phyloP scores from a whole-genome alignment of 345 rosid species.

The Boechera divaricarpa region DNA sequence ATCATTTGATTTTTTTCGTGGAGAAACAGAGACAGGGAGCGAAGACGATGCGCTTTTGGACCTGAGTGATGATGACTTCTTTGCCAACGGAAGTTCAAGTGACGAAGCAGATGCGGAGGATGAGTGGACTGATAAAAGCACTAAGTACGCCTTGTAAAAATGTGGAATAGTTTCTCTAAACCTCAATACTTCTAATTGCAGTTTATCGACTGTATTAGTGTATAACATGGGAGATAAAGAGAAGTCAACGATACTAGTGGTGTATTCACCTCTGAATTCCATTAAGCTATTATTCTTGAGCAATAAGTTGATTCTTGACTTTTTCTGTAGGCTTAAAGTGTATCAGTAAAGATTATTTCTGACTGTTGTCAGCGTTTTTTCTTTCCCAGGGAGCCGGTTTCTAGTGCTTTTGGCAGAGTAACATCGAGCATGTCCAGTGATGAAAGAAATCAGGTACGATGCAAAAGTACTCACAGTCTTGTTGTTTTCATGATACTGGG shows the following conservation, averaged over 20 bases:
- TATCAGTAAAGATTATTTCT: neutral
- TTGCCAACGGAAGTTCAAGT: constrained; percentile 77
- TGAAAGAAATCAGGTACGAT: constrained; percentile 9
- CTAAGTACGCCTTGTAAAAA: neutral
- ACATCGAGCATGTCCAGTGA: constrained; percentile 8
- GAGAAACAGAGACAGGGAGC: constrained; percentile 80
- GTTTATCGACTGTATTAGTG: neutral
- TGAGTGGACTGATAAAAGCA: constrained; percentile 76
- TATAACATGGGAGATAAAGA: neutral
- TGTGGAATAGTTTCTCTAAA: neutral
- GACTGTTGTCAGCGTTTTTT: neutral
- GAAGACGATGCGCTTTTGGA: constrained; percentile 95
- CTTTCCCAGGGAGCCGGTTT: constrained; percentile 11
- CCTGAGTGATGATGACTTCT: constrained; percentile 90
- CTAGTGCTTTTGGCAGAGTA: constrained; percentile 4
- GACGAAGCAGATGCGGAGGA: constrained; percentile 97
- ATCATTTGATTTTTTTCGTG: neutral
- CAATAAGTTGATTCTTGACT: neutral
- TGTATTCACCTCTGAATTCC: neutral
- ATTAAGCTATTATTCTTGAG: neutral
- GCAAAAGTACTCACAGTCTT: neutral
- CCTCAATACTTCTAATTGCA: neutral
- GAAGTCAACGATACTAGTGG: neutral
- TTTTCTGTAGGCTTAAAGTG: neutral
- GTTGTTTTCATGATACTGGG: neutral